Evolutionary conservation across 345 rosid species (phyloP).

Genomic region (Arabis alpina): DNA sequence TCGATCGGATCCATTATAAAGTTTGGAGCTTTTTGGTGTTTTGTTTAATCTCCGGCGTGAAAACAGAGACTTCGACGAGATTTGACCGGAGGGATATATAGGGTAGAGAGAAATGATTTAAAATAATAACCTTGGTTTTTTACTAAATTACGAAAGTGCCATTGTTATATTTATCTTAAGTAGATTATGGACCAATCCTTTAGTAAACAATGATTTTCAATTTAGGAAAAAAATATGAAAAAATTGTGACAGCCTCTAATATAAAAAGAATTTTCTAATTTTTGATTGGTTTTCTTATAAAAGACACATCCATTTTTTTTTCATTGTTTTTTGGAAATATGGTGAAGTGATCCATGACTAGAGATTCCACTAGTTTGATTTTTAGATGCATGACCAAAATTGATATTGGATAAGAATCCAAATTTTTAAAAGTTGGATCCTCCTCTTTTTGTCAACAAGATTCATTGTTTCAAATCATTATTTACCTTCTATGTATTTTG

Average conservation of each 20-base stretch:
- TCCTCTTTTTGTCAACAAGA: not conserved
- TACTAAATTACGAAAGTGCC: slow-evolving; percentile 25
- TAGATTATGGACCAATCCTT: slow-evolving; percentile 33
- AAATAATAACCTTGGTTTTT: slow-evolving; percentile 14
- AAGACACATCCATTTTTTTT: not conserved
- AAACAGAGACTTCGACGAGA: slow-evolving; percentile 40
- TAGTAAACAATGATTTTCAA: no score
- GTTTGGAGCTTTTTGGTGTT: slow-evolving; percentile 7
- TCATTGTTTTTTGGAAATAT: not conserved
- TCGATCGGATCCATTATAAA: slow-evolving; percentile 43
- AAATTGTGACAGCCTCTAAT: slow-evolving; percentile 19
- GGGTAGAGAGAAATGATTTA: not conserved
- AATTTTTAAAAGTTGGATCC: not conserved
- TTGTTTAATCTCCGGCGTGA: slow-evolving; percentile 35
- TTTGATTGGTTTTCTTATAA: slow-evolving; percentile 17
- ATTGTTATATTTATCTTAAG: not conserved
- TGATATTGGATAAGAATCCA: not conserved
- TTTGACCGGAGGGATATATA: slow-evolving; percentile 34
- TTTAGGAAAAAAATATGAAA: no score
- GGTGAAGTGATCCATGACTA: not conserved
- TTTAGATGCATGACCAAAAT: not conserved
- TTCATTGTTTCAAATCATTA: slow-evolving; percentile 24
- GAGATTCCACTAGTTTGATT: slow-evolving; percentile 1
- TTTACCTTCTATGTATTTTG: not conserved
- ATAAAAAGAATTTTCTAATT: not conserved